These are phyloP conservation scores for Coniochaeta sp. DNA, from an alignment of 2,329 filamentous ascomycete genomes.

Conservation along the genomic window DNA sequence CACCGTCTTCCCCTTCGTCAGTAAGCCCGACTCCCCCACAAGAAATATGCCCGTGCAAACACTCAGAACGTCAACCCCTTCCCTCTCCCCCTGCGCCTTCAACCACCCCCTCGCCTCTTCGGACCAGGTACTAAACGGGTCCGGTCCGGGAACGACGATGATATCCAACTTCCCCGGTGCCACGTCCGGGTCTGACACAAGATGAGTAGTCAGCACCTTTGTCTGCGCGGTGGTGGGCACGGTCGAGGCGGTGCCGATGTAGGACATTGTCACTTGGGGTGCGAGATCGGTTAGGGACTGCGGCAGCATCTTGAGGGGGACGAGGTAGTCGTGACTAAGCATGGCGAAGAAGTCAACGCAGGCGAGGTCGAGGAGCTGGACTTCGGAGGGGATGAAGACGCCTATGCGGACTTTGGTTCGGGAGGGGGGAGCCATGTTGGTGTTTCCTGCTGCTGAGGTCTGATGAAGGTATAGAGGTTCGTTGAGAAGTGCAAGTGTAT, in stretches of 20 bases:
- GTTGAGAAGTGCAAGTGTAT: too few relatives aligned
- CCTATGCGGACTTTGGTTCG: slow-evolving; percentile 32
- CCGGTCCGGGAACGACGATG: slow-evolving; percentile 42
- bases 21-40: slow-evolving; percentile 41
- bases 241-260: slow-evolving; percentile 33
- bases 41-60: slow-evolving; percentile 45
- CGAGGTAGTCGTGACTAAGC: slow-evolving; percentile 38
- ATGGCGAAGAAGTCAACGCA: slow-evolving; percentile 41
- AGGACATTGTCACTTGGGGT: slow-evolving; percentile 16
- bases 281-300: slow-evolving; percentile 30
- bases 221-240: slow-evolving; percentile 35
- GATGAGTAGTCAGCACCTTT: slow-evolving; percentile 33
- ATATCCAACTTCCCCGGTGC: slow-evolving; percentile 44
- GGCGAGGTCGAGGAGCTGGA: slow-evolving; percentile 43
- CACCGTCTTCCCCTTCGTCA: slow-evolving; percentile 35
- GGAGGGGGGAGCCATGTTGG: background rate
- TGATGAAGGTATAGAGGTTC: too few relatives aligned
- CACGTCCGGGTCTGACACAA: slow-evolving; percentile 33
- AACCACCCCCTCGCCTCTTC: slow-evolving; percentile 34
- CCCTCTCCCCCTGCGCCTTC: slow-evolving; percentile 24
- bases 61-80: slow-evolving; percentile 39
- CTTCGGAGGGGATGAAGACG: slow-evolving; percentile 39
- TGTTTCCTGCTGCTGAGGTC: too few relatives aligned
- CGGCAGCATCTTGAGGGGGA: slow-evolving; percentile 24
- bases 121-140: slow-evolving; percentile 27